Percentiles rank a stretch among this genome's conserved stretches.
Evolutionary conservation across 495 filamentous ascomycete genomes (phyloP).

Genomic region (Penicilliopsis zonata): DNA sequence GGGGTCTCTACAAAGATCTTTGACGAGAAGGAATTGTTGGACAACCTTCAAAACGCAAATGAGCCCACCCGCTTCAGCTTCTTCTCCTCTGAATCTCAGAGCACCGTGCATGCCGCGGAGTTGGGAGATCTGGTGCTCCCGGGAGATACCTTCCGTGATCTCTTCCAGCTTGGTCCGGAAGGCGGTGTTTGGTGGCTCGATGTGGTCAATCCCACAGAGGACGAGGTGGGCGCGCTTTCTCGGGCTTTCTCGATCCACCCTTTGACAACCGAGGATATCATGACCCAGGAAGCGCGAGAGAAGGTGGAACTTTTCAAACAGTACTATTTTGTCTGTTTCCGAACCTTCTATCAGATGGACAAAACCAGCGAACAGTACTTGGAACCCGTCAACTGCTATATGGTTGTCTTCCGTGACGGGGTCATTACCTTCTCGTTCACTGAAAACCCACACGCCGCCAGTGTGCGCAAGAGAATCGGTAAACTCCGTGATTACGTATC

Average conservation of each 20-base stretch:
- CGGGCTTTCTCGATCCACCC: slow-evolving; percentile 89
- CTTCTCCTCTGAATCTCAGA: slow-evolving; percentile 87
- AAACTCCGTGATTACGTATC: slow-evolving; percentile 88
- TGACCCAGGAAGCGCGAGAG: slow-evolving; percentile 85
- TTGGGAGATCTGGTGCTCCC: slow-evolving; percentile 79
- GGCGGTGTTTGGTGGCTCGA: slow-evolving; percentile 91
- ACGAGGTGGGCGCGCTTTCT: slow-evolving; percentile 78
- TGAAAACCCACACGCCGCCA: slow-evolving; percentile 68
- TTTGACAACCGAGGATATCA: slow-evolving; percentile 88
- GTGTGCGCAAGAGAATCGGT: slow-evolving; percentile 84
- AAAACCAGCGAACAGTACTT: slow-evolving; percentile 64
- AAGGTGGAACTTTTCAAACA: slow-evolving; percentile 96
- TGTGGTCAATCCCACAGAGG: slow-evolving; percentile 78
- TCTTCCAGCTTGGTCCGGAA: slow-evolving; percentile 70
- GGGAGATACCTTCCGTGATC: slow-evolving; percentile 75
- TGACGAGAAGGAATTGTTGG: slow-evolving; percentile 20
- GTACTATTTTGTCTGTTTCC: slow-evolving; percentile 97
- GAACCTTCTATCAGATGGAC: slow-evolving; percentile 78
- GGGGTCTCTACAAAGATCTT: slow-evolving; percentile 13
- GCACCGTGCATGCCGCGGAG: slow-evolving; percentile 79
- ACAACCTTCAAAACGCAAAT: slow-evolving; percentile 27
- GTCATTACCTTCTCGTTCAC: slow-evolving; percentile 87
- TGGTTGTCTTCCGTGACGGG: slow-evolving; percentile 92
- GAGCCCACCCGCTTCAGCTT: slow-evolving; percentile 80
- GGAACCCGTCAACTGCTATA: slow-evolving; percentile 90